Percentiles rank a stretch among this genome's conserved stretches.
Conservation (phyloP, 768 basidiomycete species). For the Suillus clintonianus region DNA sequence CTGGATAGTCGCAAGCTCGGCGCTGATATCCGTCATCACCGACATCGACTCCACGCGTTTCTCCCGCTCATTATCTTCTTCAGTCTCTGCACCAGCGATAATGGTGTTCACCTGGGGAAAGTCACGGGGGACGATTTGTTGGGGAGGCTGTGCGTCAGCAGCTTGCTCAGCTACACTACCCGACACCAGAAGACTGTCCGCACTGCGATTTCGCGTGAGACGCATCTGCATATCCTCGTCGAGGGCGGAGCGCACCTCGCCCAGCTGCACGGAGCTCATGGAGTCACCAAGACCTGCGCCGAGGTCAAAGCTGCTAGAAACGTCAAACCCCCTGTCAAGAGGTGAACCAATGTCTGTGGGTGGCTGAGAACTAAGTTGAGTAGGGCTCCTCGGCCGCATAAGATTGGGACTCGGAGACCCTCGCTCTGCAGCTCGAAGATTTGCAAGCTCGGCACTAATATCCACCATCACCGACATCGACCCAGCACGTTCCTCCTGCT, state of each 20-base stretch:
- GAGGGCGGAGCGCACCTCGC: constrained; percentile 72
- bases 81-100: constrained; percentile 15
- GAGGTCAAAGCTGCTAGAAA: constrained; percentile 22
- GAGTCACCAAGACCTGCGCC: constrained; percentile 36
- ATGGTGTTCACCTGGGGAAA: constrained; percentile 2
- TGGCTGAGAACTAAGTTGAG: constrained; percentile 1
- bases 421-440: constrained; percentile 45
- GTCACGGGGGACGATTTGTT: not conserved
- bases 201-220: constrained; percentile 44
- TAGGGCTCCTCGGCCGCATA: constrained; percentile 27
- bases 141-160: not conserved
- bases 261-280: constrained; percentile 56
- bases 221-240: constrained; percentile 60
- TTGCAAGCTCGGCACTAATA: constrained; percentile 51
- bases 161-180: not conserved
- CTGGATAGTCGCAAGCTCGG: constrained; percentile 52
- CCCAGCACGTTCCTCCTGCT: constrained; percentile 30
- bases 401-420: not conserved
- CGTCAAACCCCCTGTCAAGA: constrained; percentile 24
- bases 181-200: constrained; percentile 41
- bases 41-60: constrained; percentile 42
- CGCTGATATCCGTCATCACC: constrained; percentile 38
- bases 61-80: constrained; percentile 25
- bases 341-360: constrained; percentile 15
- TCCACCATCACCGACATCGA: constrained; percentile 35